phyloP scores from a whole-genome alignment of 805 yeast genomes.

The Lipomyces sp. region DNA sequence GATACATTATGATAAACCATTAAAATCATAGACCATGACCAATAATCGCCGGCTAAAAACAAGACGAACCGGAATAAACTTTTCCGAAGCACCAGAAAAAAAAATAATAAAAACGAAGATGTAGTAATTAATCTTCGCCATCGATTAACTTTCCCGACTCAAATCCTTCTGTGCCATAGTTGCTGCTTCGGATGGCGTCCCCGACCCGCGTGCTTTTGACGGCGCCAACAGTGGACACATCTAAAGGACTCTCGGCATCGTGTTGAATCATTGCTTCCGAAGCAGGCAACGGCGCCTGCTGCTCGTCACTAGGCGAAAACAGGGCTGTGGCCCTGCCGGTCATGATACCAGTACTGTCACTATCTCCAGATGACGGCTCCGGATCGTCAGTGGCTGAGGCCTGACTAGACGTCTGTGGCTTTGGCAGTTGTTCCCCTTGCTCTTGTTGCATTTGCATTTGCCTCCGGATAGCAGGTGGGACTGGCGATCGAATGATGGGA shows the following conservation, averaged over 20 bases:
- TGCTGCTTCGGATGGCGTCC: slow-evolving; percentile 23
- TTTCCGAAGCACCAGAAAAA: not conserved
- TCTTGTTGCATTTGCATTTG: slow-evolving; percentile 22
- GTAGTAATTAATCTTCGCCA: not conserved
- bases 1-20: not conserved
- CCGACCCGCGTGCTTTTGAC: slow-evolving; percentile 32
- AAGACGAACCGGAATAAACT: not conserved
- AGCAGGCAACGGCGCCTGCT: not conserved
- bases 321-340: not conserved
- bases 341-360: not conserved
- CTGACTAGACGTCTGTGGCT: not conserved
- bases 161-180: slow-evolving; percentile 1
- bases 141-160: not conserved
- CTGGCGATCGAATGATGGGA: slow-evolving; percentile 33
- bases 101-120: not conserved
- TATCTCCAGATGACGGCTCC: not conserved
- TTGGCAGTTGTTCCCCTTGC: not conserved
- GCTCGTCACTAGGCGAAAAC: slow-evolving; percentile 1
- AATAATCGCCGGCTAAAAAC: not conserved
- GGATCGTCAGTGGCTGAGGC: not conserved
- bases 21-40: not conserved
- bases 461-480: slow-evolving; percentile 32
- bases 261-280: not conserved
- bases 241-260: slow-evolving; percentile 2
- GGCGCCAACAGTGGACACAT: slow-evolving; percentile 24